phyloP scores from a whole-genome alignment of 2,329 filamentous ascomycete species.

The Harringtonia lauricola region DNA sequence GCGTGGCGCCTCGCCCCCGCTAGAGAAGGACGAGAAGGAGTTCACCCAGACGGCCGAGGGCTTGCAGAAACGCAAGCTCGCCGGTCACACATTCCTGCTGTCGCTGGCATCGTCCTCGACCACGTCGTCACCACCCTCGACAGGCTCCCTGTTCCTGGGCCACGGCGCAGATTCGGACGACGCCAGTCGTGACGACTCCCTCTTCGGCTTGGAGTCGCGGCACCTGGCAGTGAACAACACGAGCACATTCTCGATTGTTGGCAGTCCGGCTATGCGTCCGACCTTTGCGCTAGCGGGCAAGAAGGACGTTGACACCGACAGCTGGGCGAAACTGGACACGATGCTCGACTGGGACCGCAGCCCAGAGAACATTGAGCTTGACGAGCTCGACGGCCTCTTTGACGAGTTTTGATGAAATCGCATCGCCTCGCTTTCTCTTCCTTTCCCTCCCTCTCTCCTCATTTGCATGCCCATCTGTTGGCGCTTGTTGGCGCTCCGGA shows the following conservation, averaged over 20 bases:
- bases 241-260: slow-evolving; percentile 32
- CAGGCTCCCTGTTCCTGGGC: slow-evolving; percentile 1
- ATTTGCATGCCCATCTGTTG: too few relatives aligned
- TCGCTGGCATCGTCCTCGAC: slow-evolving; percentile 11
- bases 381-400: slow-evolving; percentile 84
- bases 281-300: slow-evolving; percentile 30
- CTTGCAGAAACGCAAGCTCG: slow-evolving; percentile 56
- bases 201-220: slow-evolving; percentile 37
- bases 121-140: slow-evolving; percentile 16
- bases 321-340: slow-evolving; percentile 32
- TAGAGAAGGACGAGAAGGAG: slow-evolving; percentile 91
- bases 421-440: too few relatives aligned
- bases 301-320: slow-evolving; percentile 27
- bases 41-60: slow-evolving; percentile 92
- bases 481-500: too few relatives aligned
- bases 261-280: slow-evolving; percentile 45
- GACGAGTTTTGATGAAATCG: slow-evolving; percentile 49
- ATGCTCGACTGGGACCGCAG: slow-evolving; percentile 53
- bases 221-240: slow-evolving; percentile 9
- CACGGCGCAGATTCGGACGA: slow-evolving; percentile 28
- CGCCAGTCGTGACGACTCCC: slow-evolving; percentile 35
- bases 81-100: slow-evolving; percentile 26
- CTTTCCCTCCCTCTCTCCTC: too few relatives aligned
- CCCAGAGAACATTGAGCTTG: slow-evolving; percentile 82
- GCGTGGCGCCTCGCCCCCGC: slow-evolving; percentile 71